phyloP scores from a whole-genome alignment of 345 rosid species.

The Salix brachista region DNA sequence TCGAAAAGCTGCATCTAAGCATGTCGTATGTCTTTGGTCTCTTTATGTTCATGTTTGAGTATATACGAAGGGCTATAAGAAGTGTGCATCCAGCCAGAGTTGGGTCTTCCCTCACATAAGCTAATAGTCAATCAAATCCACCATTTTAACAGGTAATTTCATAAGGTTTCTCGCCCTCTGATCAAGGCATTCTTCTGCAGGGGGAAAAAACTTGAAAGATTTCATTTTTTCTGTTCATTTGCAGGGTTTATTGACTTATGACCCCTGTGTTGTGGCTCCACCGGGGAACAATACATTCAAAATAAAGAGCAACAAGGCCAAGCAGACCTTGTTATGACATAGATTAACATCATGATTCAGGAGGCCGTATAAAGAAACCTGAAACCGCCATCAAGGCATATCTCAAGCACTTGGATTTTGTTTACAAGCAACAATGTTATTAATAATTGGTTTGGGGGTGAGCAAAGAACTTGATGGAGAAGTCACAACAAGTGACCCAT shows the following conservation, averaged over 20 bases:
- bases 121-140: slow-evolving; percentile 1
- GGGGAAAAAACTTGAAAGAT: neutral
- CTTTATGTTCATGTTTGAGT: slow-evolving; percentile 49
- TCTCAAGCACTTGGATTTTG: neutral
- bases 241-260: slow-evolving; percentile 13
- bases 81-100: slow-evolving; percentile 55
- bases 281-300: neutral
- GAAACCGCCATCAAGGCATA: neutral
- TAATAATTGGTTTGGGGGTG: neutral
- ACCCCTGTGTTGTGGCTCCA: neutral
- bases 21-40: slow-evolving; percentile 57
- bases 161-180: neutral
- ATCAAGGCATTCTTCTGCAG: neutral
- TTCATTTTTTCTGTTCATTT: neutral
- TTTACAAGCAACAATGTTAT: neutral
- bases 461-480: neutral
- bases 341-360: neutral
- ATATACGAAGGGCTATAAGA: slow-evolving; percentile 44
- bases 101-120: slow-evolving; percentile 46
- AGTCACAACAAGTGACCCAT: neutral
- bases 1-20: slow-evolving; percentile 43
- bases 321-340: neutral
- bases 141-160: slow-evolving; percentile 2
- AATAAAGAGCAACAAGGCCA: neutral
- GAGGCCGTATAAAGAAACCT: neutral